Conservation (phyloP, 1,139 yeast species). For the Suhomyces ambrosiae region DNA sequence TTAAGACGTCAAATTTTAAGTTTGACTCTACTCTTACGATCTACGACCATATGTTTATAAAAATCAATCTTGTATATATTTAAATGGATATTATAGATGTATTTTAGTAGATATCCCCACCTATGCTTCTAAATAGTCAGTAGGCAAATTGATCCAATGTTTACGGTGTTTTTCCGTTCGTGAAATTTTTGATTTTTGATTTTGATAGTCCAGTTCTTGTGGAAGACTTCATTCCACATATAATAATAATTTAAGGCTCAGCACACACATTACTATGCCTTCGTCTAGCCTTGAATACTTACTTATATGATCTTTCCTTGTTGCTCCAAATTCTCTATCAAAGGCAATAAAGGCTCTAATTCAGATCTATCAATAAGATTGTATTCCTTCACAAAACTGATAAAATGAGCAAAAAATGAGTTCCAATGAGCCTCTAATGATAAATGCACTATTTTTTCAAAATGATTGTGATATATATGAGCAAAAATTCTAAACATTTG, state of each 20-base stretch:
- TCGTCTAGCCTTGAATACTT: no score
- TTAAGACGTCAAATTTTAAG: no score
- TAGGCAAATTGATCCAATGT: no score
- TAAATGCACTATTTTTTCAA: conserved; percentile 85
- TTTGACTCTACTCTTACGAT: conserved; percentile 1
- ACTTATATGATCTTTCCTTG: conserved; percentile 79
- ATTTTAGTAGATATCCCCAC: neutral
- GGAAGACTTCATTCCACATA: no score
- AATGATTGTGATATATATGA: conserved; percentile 90
- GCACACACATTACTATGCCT: no score
- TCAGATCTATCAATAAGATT: conserved; percentile 77
- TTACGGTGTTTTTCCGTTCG: no score
- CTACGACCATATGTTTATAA: conserved; percentile 1
- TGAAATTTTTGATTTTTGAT: no score
- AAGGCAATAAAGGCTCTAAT: conserved; percentile 71
- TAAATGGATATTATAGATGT: conserved; percentile 1
- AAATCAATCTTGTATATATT: conserved; percentile 2
- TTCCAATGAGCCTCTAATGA: conserved; percentile 98
- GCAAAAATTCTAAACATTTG: conserved; percentile 98
- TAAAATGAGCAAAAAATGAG: conserved; percentile 94
- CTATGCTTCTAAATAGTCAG: no score
- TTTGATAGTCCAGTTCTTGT: no score
- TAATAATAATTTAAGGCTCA: no score
- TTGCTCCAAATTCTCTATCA: conserved; percentile 76
- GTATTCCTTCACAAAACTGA: conserved; percentile 84